These are phyloP conservation scores for Phaeoacremonium minimum DNA, from an alignment of 2,329 filamentous ascomycete species.

Conservation along the genomic window DNA sequence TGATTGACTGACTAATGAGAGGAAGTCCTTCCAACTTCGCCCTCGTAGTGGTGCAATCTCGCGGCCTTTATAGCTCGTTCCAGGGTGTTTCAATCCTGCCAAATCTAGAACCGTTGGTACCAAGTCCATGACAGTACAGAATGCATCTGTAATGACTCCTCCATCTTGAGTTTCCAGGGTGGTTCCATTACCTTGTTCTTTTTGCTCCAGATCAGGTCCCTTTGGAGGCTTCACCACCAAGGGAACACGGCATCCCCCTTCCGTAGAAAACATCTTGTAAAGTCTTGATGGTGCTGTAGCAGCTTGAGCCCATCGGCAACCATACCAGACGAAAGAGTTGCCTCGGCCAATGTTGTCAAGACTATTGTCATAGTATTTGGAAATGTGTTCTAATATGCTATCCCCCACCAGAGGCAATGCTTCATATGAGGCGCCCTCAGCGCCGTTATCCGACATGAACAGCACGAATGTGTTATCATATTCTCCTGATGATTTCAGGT, in stretches of 20 bases:
- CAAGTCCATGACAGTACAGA: slow-evolving; percentile 47
- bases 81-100: slow-evolving; percentile 44
- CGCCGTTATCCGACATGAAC: slow-evolving; percentile 35
- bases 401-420: slow-evolving; percentile 53
- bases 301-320: slow-evolving; percentile 46
- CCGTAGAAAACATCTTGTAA: slow-evolving; percentile 34
- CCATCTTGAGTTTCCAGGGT: slow-evolving; percentile 17
- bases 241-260: slow-evolving; percentile 47
- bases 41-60: slow-evolving; percentile 25
- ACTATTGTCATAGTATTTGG: slow-evolving; percentile 49
- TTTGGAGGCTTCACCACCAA: slow-evolving; percentile 33
- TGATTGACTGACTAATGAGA: slow-evolving; percentile 6
- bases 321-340: slow-evolving; percentile 59
- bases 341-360: slow-evolving; percentile 51
- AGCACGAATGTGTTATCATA: slow-evolving; percentile 49
- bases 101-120: slow-evolving; percentile 41
- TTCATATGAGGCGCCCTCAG: slow-evolving; percentile 55
- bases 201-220: slow-evolving; percentile 2
- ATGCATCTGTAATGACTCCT: slow-evolving; percentile 31
- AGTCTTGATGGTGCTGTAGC: slow-evolving; percentile 30
- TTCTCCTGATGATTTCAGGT: slow-evolving; percentile 42
- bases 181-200: no score
- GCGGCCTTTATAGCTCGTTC: slow-evolving; percentile 36
- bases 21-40: slow-evolving; percentile 24
- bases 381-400: slow-evolving; percentile 38